phyloP scores from a whole-genome alignment of 192 early-diverging fungal species.

The Phycomyces blakesleeanus region DNA sequence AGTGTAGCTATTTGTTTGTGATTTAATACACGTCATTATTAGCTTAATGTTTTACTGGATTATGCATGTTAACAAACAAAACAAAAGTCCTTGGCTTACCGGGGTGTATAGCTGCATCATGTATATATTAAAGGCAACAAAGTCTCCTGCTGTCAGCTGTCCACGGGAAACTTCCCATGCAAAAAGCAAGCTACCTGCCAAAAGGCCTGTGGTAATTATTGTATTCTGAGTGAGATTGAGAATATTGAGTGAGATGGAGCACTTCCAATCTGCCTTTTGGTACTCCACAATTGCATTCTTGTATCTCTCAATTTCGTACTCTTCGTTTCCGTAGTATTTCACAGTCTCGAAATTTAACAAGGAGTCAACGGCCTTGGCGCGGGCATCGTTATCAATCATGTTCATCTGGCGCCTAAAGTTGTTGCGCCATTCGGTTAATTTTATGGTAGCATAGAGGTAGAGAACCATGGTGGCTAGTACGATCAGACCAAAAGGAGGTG shows the following conservation, averaged over 20 bases:
- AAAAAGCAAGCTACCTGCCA: constrained; percentile 77
- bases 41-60: no score
- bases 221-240: constrained; percentile 85
- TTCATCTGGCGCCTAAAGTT: constrained; percentile 78
- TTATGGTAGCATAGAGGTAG: constrained; percentile 76
- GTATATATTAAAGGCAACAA: constrained; percentile 86
- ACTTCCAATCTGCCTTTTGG: constrained; percentile 82
- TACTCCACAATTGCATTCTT: constrained; percentile 72
- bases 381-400: constrained; percentile 80
- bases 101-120: constrained; percentile 88
- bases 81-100: constrained; percentile 37
- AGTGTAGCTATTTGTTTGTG: no score
- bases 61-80: no score
- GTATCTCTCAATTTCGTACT: constrained; percentile 79
- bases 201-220: constrained; percentile 80
- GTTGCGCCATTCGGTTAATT: constrained; percentile 87
- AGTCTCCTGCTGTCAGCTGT: constrained; percentile 72
- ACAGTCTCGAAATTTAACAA: constrained; percentile 98
- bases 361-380: constrained; percentile 86
- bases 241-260: constrained; percentile 65
- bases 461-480: constrained; percentile 82
- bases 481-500: constrained; percentile 72
- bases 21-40: no score
- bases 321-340: constrained; percentile 92
- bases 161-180: constrained; percentile 74